A percentile compares a stretch with the other conserved stretches of the same genome.
These are phyloP conservation scores for Fraxinus baroniana DNA, from an alignment of 305 asterid species.

Conservation along the genomic window DNA sequence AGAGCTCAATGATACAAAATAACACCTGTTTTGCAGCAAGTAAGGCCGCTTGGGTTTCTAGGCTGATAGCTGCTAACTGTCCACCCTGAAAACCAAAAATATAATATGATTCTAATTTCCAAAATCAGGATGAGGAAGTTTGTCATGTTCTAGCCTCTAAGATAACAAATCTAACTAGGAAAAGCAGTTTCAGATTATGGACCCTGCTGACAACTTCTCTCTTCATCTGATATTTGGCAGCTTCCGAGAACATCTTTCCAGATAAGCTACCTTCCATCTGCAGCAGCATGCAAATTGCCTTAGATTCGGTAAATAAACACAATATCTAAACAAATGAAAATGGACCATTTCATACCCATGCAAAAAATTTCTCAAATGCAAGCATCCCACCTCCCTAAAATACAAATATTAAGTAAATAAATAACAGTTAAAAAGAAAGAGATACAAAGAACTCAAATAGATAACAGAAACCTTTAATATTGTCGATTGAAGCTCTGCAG, in stretches of 20 bases:
- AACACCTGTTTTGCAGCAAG: slow-evolving; percentile 84
- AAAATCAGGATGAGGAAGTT: slow-evolving; percentile 1
- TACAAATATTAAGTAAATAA: slow-evolving; percentile 25
- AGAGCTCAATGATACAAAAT: background rate
- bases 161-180: slow-evolving; percentile 15
- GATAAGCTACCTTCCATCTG: slow-evolving; percentile 79
- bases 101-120: slow-evolving; percentile 3
- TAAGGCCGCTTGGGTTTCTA: slow-evolving; percentile 71
- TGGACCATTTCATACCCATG: slow-evolving; percentile 49
- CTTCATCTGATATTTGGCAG: slow-evolving; percentile 74
- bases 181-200: slow-evolving; percentile 16
- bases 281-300: slow-evolving; percentile 25
- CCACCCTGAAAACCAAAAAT: slow-evolving; percentile 60
- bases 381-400: slow-evolving; percentile 89
- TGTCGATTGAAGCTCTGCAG: slow-evolving; percentile 55
- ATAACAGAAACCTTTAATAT: slow-evolving; percentile 61
- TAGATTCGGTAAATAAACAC: slow-evolving; percentile 16
- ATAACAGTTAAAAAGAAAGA: slow-evolving; percentile 11
- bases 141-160: slow-evolving; percentile 16
- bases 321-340: background rate
- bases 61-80: slow-evolving; percentile 70
- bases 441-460: slow-evolving; percentile 11
- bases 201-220: slow-evolving; percentile 72
- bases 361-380: slow-evolving; percentile 69
- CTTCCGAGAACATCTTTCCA: slow-evolving; percentile 70